These are phyloP conservation scores for Syncephalis plumigaleata DNA, from an alignment of 371 early-diverging fungal genomes.

Conservation along the genomic window DNA sequence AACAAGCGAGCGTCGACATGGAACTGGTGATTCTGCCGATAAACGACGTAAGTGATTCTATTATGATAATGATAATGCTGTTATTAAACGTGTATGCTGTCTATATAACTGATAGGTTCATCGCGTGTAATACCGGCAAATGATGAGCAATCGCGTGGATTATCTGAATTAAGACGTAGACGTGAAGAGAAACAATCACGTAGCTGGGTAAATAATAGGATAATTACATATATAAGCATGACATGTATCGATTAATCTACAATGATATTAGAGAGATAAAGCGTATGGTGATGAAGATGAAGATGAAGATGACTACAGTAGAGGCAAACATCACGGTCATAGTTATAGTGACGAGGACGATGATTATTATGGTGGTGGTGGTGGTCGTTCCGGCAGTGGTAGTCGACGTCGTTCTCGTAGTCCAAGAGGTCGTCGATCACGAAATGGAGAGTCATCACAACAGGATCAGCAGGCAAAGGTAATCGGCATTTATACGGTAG, in stretches of 20 bases:
- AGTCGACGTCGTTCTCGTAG: too few relatives aligned
- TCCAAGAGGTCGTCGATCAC: too few relatives aligned
- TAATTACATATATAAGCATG: neutral
- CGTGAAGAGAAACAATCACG: slow-evolving; percentile 25
- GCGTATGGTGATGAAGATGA: slow-evolving; percentile 13
- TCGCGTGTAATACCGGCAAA: neutral
- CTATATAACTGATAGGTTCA: neutral
- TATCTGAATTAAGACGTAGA: slow-evolving; percentile 29
- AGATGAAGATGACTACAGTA: too few relatives aligned
- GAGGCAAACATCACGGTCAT: slow-evolving; percentile 15
- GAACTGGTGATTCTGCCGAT: neutral
- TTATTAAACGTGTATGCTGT: neutral
- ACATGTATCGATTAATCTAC: neutral
- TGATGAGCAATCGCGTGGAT: slow-evolving; percentile 17
- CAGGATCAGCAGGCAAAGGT: neutral
- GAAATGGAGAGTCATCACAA: neutral
- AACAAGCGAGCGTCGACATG: slow-evolving; percentile 3
- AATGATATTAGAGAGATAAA: neutral
- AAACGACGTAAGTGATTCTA: slow-evolving; percentile 3
- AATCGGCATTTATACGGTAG: neutral
- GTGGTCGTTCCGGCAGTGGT: slow-evolving; percentile 10
- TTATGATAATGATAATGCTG: neutral
- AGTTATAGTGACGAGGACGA: slow-evolving; percentile 14
- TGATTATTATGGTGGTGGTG: neutral
- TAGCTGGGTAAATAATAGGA: neutral